A percentile compares a stretch with the other conserved stretches of the same genome.
These are phyloP conservation scores for Canariomyces notabilis DNA, from an alignment of 2,329 filamentous ascomycete genomes.

Conservation along the genomic window DNA sequence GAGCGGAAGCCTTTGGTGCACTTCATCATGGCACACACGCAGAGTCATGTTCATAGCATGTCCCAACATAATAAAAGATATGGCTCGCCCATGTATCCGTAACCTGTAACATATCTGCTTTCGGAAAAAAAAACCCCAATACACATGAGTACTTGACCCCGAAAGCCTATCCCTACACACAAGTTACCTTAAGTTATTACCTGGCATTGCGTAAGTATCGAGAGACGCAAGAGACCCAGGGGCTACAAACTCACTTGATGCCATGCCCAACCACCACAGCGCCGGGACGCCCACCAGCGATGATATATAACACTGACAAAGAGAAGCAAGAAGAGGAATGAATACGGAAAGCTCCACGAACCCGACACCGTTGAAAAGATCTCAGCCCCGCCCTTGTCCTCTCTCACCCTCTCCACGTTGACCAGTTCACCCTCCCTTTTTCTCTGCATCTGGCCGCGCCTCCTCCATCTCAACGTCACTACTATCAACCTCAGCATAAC, in stretches of 20 bases:
- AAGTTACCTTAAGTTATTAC: not conserved
- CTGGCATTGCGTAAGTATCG: not conserved
- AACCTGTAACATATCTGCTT: not conserved
- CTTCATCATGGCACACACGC: no score
- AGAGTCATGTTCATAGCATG: no score
- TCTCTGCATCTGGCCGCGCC: not conserved
- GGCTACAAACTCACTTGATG: not conserved
- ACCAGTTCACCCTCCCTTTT: conserved; percentile 19
- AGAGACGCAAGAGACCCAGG: no score
- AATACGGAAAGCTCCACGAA: not conserved
- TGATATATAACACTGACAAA: not conserved
- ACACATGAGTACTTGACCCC: not conserved
- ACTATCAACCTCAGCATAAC: conserved; percentile 35
- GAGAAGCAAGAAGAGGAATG: not conserved
- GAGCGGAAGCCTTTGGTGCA: no score
- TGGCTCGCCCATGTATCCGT: no score
- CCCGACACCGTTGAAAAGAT: not conserved
- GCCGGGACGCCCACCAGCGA: not conserved
- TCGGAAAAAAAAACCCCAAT: not conserved
- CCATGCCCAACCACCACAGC: not conserved
- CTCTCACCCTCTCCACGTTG: not conserved
- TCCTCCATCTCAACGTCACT: conserved; percentile 20
- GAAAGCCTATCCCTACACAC: not conserved
- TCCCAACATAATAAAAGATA: no score
- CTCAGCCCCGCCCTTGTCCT: not conserved